A percentile compares a stretch with the other conserved stretches of the same genome.
Conservation (phyloP, 2,329 filamentous ascomycete genomes). For the Sarocladium kiliense region DNA sequence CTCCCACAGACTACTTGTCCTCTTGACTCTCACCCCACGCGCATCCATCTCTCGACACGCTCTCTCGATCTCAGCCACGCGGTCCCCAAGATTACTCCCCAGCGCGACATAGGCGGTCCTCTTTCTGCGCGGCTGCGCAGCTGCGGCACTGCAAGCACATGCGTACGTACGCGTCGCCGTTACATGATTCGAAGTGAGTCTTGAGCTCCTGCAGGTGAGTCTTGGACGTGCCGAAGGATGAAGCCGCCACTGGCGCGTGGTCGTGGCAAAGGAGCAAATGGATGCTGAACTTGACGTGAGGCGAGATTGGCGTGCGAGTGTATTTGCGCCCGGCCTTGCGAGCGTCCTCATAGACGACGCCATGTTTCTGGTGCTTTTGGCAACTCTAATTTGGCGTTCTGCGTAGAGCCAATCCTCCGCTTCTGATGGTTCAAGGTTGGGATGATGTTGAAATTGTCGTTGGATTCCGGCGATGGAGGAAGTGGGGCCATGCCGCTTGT, state of each 20-base stretch:
- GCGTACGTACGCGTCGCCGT: not conserved
- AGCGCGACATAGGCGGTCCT: slow-evolving; percentile 72
- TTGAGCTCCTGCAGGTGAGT: not conserved
- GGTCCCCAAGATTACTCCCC: slow-evolving; percentile 88
- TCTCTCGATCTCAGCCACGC: slow-evolving; percentile 76
- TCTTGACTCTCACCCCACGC: slow-evolving; percentile 65
- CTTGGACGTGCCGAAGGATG: not conserved
- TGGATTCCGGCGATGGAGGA: not conserved
- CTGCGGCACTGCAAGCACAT: not conserved
- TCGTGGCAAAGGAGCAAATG: not conserved
- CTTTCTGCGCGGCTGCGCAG: slow-evolving; percentile 20
- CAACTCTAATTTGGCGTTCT: too few species aligned
- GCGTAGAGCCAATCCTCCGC: too few species aligned
- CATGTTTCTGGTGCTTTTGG: not conserved
- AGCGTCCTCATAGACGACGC: not conserved
- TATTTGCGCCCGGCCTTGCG: not conserved
- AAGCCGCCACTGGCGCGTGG: not conserved
- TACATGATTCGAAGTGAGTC: not conserved
- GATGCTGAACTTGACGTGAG: not conserved
- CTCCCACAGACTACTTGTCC: slow-evolving; percentile 88
- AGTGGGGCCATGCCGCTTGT: not conserved
- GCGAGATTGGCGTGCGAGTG: not conserved
- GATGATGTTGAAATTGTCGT: not conserved
- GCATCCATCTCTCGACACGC: slow-evolving; percentile 75
- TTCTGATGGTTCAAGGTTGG: too few species aligned